These are phyloP conservation scores for Aurifilum marmelostoma DNA, from an alignment of 2,329 filamentous ascomycete species.

Conservation along the genomic window DNA sequence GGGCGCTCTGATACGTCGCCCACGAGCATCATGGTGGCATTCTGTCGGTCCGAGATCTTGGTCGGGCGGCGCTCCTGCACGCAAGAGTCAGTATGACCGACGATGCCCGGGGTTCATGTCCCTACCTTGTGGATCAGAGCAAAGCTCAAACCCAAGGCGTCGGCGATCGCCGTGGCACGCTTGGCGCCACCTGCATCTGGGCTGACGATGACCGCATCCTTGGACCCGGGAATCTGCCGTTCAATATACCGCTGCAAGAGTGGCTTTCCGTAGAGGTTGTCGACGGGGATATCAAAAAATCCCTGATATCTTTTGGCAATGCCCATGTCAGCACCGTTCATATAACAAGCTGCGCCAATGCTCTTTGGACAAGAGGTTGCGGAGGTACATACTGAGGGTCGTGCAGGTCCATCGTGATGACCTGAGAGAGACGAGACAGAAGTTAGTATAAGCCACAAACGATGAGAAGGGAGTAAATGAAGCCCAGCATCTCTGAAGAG, in stretches of 20 bases:
- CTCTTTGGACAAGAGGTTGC: background rate
- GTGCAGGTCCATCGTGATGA: slow-evolving; percentile 96
- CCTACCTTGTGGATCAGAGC: slow-evolving; percentile 94
- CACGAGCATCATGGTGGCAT: slow-evolving; percentile 94
- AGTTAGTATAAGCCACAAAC: slow-evolving; percentile 17
- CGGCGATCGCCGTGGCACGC: slow-evolving; percentile 91
- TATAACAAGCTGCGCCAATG: background rate
- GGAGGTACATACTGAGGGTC: slow-evolving; percentile 68
- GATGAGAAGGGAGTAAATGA: background rate
- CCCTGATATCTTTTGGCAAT: slow-evolving; percentile 71
- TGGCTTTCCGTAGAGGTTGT: slow-evolving; percentile 90
- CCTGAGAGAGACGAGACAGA: slow-evolving; percentile 38
- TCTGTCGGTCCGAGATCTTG: slow-evolving; percentile 84
- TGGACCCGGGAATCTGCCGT: slow-evolving; percentile 75
- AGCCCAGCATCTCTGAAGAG: background rate
- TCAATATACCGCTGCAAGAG: slow-evolving; percentile 73
- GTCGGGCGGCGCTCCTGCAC: slow-evolving; percentile 83
- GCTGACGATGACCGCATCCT: slow-evolving; percentile 88
- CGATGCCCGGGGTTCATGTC: slow-evolving; percentile 9
- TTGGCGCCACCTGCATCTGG: slow-evolving; percentile 97
- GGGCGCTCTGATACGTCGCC: slow-evolving; percentile 75
- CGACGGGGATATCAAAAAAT: slow-evolving; percentile 98
- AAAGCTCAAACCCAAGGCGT: slow-evolving; percentile 91
- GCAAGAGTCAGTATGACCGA: slow-evolving; percentile 25
- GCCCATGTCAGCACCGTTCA: slow-evolving; percentile 18